Evolutionary conservation across 2,329 filamentous ascomycete species (phyloP), one percentile per base, ranked within the genome.

Genomic region (Claviceps spartinae): DNA sequence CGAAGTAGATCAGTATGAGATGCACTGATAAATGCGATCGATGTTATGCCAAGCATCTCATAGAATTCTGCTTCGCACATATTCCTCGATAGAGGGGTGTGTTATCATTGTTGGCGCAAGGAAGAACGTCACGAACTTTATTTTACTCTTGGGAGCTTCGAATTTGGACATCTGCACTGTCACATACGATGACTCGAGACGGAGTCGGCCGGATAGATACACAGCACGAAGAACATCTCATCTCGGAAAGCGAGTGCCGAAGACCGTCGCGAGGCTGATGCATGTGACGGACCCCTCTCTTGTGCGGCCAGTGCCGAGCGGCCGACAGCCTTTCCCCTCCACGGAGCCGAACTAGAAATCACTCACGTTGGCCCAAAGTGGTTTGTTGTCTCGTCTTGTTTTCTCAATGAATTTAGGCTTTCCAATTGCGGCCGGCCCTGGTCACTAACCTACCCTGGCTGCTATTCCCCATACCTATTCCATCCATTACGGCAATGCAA

Each of bases 371-470:
- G 52, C 52, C 48, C 54, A 44, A 44, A 34, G 49, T 42, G 9
- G 11, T 47, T 52, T 52, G 49, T 52, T 51, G 46, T 53, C 47
- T 54, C 54, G 48, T 52, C 41, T 54, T 57, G 51, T 57, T 57
- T 50, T 48, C 56, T 54, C 54, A 14, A 44, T 46, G 7, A 22
- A 47, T 42, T 52, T 50, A 41, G 37, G 6, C 26, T 40, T 51
- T 47, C n/a, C 20, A 34, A 34, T 34, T 34, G 30, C 30, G 30
- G 9, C 30, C 30, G 30, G 30, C 30, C 30, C 30, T 34, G 30
- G 30, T 34, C 24, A 5, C 14, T 16, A 18, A 13, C 14, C 48
- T 30, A 36, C n/a, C 37, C 36, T 43, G 11, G 26, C 41, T 34
- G 11, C 30, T 4, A 44, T 22, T 44, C 22, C 41, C 41, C 18